Percentiles rank a stretch among this genome's conserved stretches.
Conservation (phyloP, 257 asterid species). For the Linderniella brevidens region DNA sequence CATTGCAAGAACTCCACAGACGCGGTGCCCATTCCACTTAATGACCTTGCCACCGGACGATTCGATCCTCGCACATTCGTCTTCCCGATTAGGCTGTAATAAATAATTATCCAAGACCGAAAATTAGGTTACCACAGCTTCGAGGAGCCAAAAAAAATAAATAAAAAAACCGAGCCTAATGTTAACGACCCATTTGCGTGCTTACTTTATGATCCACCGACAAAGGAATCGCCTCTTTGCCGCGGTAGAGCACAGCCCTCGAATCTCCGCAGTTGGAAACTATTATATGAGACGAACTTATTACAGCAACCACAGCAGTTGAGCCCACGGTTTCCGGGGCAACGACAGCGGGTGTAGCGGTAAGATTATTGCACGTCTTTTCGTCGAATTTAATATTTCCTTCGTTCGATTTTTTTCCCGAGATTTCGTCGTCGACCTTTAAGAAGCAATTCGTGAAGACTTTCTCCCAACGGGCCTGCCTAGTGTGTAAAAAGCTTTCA, state of each 20-base stretch:
- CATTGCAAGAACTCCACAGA: slow-evolving; percentile 88
- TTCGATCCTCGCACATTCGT: slow-evolving; percentile 76
- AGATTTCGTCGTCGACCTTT: slow-evolving; percentile 61
- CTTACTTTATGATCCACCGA: slow-evolving; percentile 40
- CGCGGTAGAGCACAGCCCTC: slow-evolving; percentile 2
- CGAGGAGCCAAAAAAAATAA: background rate
- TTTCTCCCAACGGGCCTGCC: slow-evolving; percentile 57
- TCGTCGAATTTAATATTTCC: background rate
- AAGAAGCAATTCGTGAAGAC: slow-evolving; percentile 49
- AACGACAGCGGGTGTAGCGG: too few species aligned
- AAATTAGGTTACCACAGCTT: slow-evolving; percentile 3
- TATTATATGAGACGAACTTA: background rate
- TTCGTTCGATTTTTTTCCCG: slow-evolving; percentile 2
- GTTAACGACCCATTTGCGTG: background rate
- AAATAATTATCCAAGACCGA: background rate
- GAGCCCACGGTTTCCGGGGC: slow-evolving; percentile 21
- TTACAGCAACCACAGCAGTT: background rate
- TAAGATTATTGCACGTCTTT: too few species aligned
- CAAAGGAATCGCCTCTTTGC: background rate
- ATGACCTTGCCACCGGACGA: slow-evolving; percentile 88
- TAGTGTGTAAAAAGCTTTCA: slow-evolving; percentile 24
- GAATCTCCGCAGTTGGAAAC: slow-evolving; percentile 5
- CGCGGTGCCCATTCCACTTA: slow-evolving; percentile 88
- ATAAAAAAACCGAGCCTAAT: background rate
- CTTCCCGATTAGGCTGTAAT: slow-evolving; percentile 62